phyloP scores from a whole-genome alignment of 345 rosid species.

The Heritiera littoralis region DNA sequence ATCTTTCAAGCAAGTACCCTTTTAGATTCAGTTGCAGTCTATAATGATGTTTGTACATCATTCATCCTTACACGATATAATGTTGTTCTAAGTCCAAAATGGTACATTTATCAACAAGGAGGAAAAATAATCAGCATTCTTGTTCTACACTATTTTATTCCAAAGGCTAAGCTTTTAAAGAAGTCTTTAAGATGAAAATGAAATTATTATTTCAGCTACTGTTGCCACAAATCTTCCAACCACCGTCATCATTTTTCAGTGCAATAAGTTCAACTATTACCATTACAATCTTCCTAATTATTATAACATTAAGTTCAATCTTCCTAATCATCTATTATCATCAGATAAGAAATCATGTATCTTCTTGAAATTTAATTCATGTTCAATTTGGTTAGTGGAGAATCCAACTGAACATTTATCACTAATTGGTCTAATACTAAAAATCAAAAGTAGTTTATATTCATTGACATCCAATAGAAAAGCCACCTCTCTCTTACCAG shows the following conservation, averaged over 20 bases:
- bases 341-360: not conserved
- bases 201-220: not conserved
- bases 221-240: not conserved
- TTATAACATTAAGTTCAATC: too few relatives aligned
- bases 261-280: not conserved
- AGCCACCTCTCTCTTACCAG: not conserved
- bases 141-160: not conserved
- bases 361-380: not conserved
- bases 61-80: not conserved
- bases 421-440: not conserved
- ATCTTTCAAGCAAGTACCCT: not conserved
- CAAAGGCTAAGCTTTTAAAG: not conserved
- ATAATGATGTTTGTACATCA: not conserved
- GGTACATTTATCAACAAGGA: not conserved
- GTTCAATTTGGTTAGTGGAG: not conserved
- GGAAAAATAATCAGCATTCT: not conserved
- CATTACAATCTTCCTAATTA: not conserved
- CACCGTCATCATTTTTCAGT: not conserved
- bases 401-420: not conserved
- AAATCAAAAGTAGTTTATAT: not conserved
- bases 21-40: not conserved
- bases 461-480: not conserved
- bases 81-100: not conserved
- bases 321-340: not conserved
- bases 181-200: not conserved